Base-by-base conservation (phyloP, 331 rosid species). In the Acacia pycnantha region DNA sequence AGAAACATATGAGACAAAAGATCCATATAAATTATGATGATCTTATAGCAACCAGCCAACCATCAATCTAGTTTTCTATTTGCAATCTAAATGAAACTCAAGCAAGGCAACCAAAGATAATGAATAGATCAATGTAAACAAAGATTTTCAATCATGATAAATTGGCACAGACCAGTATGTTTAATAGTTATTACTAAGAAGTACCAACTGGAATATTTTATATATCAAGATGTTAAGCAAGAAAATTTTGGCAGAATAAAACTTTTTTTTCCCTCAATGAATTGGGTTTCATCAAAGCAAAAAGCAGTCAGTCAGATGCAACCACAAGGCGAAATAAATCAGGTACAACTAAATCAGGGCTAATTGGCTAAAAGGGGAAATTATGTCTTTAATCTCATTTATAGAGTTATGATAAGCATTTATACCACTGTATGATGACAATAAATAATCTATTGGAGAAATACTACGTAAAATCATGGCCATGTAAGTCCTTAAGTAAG, bases 11-110 rank as follows among this genome's bases (percentile, higher is more conserved):
- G 73, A 53, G 46, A 70, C 19, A 53, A 27, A 5, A 82, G 22
- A 75, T 73, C 86, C 72, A 82, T 58, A 76, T 40, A 58, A 69
- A n/a, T 61, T 54, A 70, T 50, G 67, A 75, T 69, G 50, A 70
- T 68, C 61, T 79, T 51, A 43, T 48, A 69, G 47, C 41, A 37
- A 37, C 41, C 8, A 37, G 41, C 41, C 19, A 40, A 85, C 74
- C 80, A 56, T 66, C 61, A 59, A 40, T 58, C 7, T 67, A 66
- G 31, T 61, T 76, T 58, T 79, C 56, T 69, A 70, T 78, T 79
- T 26, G 64, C 54, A 70, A 70, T 51, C 73, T 51, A 43, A 75
- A 70, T 70, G 62, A 46, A 74, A 70, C 44, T 62, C 43, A 79
- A 82, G 66, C 76, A 79, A 44, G 22, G 24, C 58, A 61, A 82